Evolutionary conservation across 164 flowering plant genomes (phyloP), one percentile per base, ranked within the genome.

Genomic region (Kingdonia uniflora): DNA sequence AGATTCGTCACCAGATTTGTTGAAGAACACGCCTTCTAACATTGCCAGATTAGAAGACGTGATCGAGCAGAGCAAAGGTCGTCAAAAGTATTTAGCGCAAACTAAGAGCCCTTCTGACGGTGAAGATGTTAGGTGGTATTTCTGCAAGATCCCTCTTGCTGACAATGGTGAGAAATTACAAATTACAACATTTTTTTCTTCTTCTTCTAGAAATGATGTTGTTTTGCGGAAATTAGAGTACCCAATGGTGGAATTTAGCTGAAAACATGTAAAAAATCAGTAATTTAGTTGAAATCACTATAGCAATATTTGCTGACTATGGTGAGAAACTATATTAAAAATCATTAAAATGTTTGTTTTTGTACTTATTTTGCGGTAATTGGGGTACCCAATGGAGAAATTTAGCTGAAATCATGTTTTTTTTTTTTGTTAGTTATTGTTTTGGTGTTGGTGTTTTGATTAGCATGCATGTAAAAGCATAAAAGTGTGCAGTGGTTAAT

Each of bases 31-130:
- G 17, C 97, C 96, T 1, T 77, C 85, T 0, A 89, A 89, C 59
- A 94, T 94, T 41, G 82, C 92, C 14, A 81, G 84, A 59, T 76
- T 94, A 64, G 99, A 80, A 40, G 84, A 83, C 72, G 85, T 69
- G 57, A 94, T 94, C 19, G 95, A 84, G 71, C 83, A 83, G 25
- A 75, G 68, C 37, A 66, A 76, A 43, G 97, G 82, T 8, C 58
- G 97, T 48, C 85, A 74, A 62, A 94, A 94, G 76, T 94, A 94
- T 67, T 87, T 77, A 37, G 83, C 95, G 0, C 92, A 73, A 65
- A 94, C 99, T 2, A 65, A 60, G 52, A 94, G 99, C 54, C 80
- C 92, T 1, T 86, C 90, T 6, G 99, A 94, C 67, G 99, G 99
- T 1, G 73, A 80, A 42, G 97, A 94, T 59, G 85, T 87, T 19